Base-by-base conservation (phyloP, 805 yeast genomes). In the Scheffersomyces stipitis region DNA sequence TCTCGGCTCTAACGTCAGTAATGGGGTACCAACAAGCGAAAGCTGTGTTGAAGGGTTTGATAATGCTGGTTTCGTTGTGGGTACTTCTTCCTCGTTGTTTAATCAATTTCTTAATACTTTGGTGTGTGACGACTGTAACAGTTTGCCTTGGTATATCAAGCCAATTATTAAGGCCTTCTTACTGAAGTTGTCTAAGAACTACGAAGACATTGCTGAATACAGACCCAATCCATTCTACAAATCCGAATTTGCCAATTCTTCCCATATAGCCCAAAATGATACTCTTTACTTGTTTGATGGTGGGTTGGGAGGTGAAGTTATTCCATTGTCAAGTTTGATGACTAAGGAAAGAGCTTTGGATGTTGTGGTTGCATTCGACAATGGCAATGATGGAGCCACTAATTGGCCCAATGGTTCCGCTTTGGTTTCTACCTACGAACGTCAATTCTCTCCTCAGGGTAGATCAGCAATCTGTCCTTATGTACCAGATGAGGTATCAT, bases 391-490 rank as follows among this genome's bases (percentile, higher is more conserved):
- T 36, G 43, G 48, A n/a, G 47, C 46, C 1, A 53, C 51, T 13
- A 44, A 44, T 15, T 66, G 67, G 67, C 70, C 71, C 10, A 45
- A 54, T 33, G 73, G 73, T 6, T 32, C 53, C 6, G 45, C 67
- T 1, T 46, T 66, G 37, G 46, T 59, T 27, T 38, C 50, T 20
- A 58, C 67, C 3, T 66, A 63, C 40, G 57, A 60, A 37, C 48
- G 69, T 10, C 71, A 65, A 36, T 65, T 64, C 40, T 42, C 50
- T 12, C 28, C 36, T 1, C 73, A 74, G 46, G 82, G 81, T 18
- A 69, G 73, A 44, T 76, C 78, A 33, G 75, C 85, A 18, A 67
- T 82, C 2, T 85, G 84, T 72, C 95, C 96, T 7, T 77, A 83
- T 48, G 90, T 87, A 37, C 96, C 96, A 9, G 90, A 80, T 55